A percentile compares a stretch with the other conserved stretches of the same genome.
phyloP scores from a whole-genome alignment of 129 eudicot species.

The Tagetes erecta region DNA sequence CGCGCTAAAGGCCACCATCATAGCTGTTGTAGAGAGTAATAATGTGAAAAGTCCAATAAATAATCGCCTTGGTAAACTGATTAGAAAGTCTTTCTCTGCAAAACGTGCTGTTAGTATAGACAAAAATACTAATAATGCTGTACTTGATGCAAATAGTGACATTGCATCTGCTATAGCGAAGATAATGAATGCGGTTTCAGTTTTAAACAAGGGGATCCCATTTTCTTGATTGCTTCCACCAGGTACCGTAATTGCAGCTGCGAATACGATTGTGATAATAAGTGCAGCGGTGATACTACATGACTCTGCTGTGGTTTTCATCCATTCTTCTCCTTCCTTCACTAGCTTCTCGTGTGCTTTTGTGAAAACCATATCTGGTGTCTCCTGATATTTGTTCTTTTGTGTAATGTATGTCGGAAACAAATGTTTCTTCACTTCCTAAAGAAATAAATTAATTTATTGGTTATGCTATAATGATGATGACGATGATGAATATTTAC shows the following conservation, averaged over 20 bases:
- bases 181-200: conserved; percentile 5
- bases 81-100: conserved; percentile 34
- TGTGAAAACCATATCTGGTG: conserved; percentile 22
- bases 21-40: conserved; percentile 27
- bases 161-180: conserved; percentile 39
- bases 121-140: no score
- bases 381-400: conserved; percentile 23
- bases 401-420: conserved; percentile 15
- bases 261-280: conserved; percentile 28
- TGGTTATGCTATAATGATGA: no score
- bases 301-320: conserved; percentile 32
- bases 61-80: conserved; percentile 20
- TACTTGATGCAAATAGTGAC: conserved; percentile 23
- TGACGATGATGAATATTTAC: no score
- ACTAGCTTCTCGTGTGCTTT: conserved; percentile 13
- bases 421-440: conserved; percentile 23
- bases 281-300: conserved; percentile 27
- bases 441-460: background rate
- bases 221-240: conserved; percentile 24
- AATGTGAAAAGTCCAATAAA: conserved; percentile 24
- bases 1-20: conserved; percentile 39
- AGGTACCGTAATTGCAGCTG: conserved; percentile 32
- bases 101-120: conserved; percentile 30
- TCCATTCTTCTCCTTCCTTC: conserved; percentile 28
- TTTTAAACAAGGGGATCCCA: conserved; percentile 16